phyloP scores from a whole-genome alignment of 2,329 filamentous ascomycete genomes.

The Sarocladiaceae sp. region DNA sequence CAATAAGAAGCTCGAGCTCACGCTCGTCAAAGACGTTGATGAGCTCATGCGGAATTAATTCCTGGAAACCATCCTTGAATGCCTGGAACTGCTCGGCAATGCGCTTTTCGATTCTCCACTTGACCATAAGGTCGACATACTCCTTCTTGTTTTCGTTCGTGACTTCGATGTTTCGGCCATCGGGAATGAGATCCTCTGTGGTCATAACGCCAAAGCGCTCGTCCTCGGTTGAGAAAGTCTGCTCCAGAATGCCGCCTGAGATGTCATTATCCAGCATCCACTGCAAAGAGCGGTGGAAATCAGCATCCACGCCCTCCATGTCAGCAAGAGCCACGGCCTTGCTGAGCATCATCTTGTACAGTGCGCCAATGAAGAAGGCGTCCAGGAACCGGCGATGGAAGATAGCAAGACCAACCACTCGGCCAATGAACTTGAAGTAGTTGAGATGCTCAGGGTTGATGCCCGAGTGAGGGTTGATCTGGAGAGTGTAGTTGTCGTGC shows the following conservation, averaged over 20 bases:
- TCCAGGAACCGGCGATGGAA: constrained; percentile 97
- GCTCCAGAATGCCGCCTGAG: constrained; percentile 80
- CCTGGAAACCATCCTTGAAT: constrained; percentile 95
- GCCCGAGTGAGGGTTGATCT: constrained; percentile 98
- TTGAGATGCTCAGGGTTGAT: constrained; percentile 99
- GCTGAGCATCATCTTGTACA: constrained; percentile 98
- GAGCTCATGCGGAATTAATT: constrained; percentile 90
- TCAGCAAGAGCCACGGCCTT: constrained; percentile 89
- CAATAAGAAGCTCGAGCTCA: constrained; percentile 91
- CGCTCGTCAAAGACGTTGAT: constrained; percentile 99
- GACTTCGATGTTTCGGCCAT: constrained; percentile 86
- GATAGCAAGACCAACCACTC: constrained; percentile 92
- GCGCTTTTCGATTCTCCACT: constrained; percentile 98
- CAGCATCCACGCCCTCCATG: constrained; percentile 97
- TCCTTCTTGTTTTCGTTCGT: constrained; percentile 99
- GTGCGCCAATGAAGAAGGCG: constrained; percentile 96
- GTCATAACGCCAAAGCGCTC: constrained; percentile 93
- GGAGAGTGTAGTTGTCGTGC: constrained; percentile 98
- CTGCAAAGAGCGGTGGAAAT: constrained; percentile 91
- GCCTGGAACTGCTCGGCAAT: constrained; percentile 98
- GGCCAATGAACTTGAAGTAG: constrained; percentile 99
- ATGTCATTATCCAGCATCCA: constrained; percentile 99
- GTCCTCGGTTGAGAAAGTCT: constrained; percentile 95
- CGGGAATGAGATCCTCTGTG: constrained; percentile 87
- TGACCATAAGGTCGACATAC: constrained; percentile 96